Conservation (phyloP, 148 eudicot genomes). For the Rhododendron ferrugineum region DNA sequence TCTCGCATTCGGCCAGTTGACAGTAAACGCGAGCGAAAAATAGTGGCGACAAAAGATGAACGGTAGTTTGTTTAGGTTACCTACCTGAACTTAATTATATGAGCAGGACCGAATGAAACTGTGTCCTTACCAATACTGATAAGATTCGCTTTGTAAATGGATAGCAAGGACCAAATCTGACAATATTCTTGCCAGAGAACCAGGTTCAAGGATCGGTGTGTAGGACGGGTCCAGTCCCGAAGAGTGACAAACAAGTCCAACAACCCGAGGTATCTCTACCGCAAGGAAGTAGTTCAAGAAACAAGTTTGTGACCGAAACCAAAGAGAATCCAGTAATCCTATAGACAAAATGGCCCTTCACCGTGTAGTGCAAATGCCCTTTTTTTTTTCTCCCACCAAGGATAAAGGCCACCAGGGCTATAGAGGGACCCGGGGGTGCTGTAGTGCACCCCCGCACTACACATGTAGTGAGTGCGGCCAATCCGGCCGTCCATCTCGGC, state of each 20-base stretch:
- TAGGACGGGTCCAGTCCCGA: background rate
- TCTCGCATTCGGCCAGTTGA: background rate
- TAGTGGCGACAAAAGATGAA: background rate
- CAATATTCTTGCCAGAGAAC: background rate
- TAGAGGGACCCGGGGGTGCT: no score
- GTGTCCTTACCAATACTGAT: background rate
- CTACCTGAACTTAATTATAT: background rate
- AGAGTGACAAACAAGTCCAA: background rate
- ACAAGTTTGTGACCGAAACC: background rate
- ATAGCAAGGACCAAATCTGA: background rate
- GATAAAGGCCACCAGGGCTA: background rate
- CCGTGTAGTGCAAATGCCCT: background rate
- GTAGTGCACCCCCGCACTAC: no score
- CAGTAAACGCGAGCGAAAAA: background rate
- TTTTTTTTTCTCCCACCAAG: background rate
- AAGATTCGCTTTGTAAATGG: no score
- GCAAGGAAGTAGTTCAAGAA: background rate
- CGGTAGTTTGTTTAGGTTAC: background rate
- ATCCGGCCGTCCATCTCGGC: no score
- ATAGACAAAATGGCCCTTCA: background rate
- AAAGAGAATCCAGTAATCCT: background rate
- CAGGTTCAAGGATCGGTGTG: background rate
- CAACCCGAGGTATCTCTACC: background rate
- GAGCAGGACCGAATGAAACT: background rate
- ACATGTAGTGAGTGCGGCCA: no score